Percentiles rank a stretch among this genome's conserved stretches.
phyloP scores from a whole-genome alignment of 2,329 filamentous ascomycete genomes.

The Exophiala sp. region DNA sequence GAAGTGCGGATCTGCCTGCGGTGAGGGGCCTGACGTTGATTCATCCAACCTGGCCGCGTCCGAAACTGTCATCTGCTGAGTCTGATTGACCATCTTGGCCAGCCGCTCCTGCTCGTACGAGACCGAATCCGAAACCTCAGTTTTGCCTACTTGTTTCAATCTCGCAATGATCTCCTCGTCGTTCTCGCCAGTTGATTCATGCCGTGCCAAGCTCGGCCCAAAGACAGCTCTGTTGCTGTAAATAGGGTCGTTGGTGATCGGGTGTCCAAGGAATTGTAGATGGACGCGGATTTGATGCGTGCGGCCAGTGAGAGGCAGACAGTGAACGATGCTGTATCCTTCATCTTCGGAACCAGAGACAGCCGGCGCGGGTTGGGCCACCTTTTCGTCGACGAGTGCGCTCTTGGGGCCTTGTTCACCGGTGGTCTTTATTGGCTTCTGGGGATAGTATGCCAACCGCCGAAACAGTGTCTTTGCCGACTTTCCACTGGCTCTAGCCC shows the following conservation, averaged over 20 bases:
- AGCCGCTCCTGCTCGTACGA: slow-evolving; percentile 60
- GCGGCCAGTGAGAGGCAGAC: slow-evolving; percentile 83
- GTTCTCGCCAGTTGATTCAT: slow-evolving; percentile 61
- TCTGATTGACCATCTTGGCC: slow-evolving; percentile 23
- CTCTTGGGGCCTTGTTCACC: not conserved
- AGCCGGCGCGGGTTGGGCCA: slow-evolving; percentile 32
- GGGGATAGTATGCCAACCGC: slow-evolving; percentile 81
- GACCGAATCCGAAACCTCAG: slow-evolving; percentile 82
- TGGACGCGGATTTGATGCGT: slow-evolving; percentile 96
- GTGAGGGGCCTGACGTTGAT: not conserved
- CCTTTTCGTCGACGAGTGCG: not conserved
- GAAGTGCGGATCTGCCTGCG: slow-evolving; percentile 10
- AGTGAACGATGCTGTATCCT: slow-evolving; percentile 92
- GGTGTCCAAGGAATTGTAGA: slow-evolving; percentile 86
- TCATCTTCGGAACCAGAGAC: slow-evolving; percentile 45
- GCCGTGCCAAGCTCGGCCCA: slow-evolving; percentile 67
- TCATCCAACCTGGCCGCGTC: slow-evolving; percentile 14
- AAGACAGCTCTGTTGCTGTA: slow-evolving; percentile 94
- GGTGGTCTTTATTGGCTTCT: slow-evolving; percentile 28
- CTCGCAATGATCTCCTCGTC: slow-evolving; percentile 88
- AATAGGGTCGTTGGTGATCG: slow-evolving; percentile 95
- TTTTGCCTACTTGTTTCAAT: slow-evolving; percentile 85
- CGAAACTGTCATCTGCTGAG: slow-evolving; percentile 28
- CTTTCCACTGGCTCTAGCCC: slow-evolving; percentile 90
- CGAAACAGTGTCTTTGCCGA: slow-evolving; percentile 86